Percentiles rank a stretch among this genome's conserved stretches.
phyloP scores from a whole-genome alignment of 2,329 filamentous ascomycete species.

The Monosporascus sp. region DNA sequence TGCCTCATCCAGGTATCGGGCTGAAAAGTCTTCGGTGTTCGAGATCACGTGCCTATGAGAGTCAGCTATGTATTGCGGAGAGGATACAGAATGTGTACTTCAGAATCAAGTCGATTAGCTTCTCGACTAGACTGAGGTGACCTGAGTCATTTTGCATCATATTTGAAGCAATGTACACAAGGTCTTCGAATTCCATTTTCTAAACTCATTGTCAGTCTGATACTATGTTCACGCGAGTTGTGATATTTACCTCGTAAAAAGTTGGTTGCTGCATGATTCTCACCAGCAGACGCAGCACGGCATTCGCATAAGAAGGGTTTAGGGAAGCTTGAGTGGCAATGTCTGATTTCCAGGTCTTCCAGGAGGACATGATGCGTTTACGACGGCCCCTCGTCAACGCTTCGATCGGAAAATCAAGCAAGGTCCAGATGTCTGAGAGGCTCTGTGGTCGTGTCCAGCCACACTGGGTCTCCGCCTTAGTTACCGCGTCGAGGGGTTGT shows the following conservation, averaged over 20 bases:
- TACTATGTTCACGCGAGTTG: background rate
- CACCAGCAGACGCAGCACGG: slow-evolving; percentile 21
- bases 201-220: slow-evolving; percentile 9
- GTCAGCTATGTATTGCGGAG: slow-evolving; percentile 9
- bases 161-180: slow-evolving; percentile 18
- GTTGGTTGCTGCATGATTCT: slow-evolving; percentile 26
- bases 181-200: slow-evolving; percentile 25
- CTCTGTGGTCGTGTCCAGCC: slow-evolving; percentile 21
- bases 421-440: slow-evolving; percentile 12
- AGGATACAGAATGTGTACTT: slow-evolving; percentile 13
- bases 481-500: slow-evolving; percentile 18
- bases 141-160: slow-evolving; percentile 9
- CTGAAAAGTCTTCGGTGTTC: slow-evolving; percentile 17
- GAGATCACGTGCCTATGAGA: slow-evolving; percentile 19
- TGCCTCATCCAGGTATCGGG: slow-evolving; percentile 18
- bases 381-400: slow-evolving; percentile 23
- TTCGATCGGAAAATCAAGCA: slow-evolving; percentile 23
- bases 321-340: slow-evolving; percentile 15
- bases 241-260: slow-evolving; percentile 23
- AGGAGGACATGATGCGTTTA: slow-evolving; percentile 27
- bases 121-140: slow-evolving; percentile 15
- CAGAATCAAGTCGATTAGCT: slow-evolving; percentile 20
- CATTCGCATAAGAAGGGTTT: slow-evolving; percentile 15
- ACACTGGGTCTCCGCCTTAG: slow-evolving; percentile 10
- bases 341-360: slow-evolving; percentile 20